A percentile compares a stretch with the other conserved stretches of the same genome.
Evolutionary conservation across 129 eudicot genomes (phyloP).

Genomic region (Pulicaria dysenterica): DNA sequence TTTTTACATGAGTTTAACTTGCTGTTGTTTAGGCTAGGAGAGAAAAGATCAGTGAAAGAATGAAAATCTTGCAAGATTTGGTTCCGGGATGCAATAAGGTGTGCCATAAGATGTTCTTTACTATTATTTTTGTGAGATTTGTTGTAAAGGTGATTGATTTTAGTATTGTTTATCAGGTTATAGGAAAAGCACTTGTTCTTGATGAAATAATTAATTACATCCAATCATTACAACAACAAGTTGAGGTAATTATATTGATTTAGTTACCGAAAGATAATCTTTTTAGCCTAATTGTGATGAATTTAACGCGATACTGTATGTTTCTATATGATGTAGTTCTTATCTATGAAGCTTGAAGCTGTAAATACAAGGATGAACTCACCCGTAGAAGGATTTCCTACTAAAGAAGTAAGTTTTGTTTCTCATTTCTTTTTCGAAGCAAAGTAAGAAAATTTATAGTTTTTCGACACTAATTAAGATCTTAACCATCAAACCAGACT

Average conservation of each 20-base stretch:
- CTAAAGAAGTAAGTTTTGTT: constrained; percentile 64
- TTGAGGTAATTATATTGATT: constrained; percentile 57
- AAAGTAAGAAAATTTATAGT: not conserved
- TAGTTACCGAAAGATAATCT: not conserved
- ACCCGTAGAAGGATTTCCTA: constrained; percentile 58
- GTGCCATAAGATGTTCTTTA: not conserved
- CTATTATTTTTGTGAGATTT: not conserved
- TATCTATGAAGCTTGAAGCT: constrained; percentile 98
- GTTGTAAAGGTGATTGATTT: constrained; percentile 16
- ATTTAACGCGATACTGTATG: constrained; percentile 4
- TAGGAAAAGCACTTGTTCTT: constrained; percentile 95
- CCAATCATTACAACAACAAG: constrained; percentile 92
- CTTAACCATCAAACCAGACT: not conserved
- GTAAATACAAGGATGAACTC: constrained; percentile 68
- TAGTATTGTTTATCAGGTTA: constrained; percentile 53
- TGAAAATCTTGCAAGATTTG: constrained; percentile 90
- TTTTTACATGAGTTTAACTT: not conserved
- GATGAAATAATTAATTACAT: constrained; percentile 93
- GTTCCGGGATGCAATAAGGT: constrained; percentile 99
- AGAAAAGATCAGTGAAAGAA: constrained; percentile 90
- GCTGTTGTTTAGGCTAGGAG: constrained; percentile 64
- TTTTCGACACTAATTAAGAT: not conserved
- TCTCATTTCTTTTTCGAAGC: not conserved
- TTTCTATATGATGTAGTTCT: constrained; percentile 52
- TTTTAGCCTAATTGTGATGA: not conserved